Evolutionary conservation across 345 rosid genomes (phyloP).

Genomic region (Firmiana major): DNA sequence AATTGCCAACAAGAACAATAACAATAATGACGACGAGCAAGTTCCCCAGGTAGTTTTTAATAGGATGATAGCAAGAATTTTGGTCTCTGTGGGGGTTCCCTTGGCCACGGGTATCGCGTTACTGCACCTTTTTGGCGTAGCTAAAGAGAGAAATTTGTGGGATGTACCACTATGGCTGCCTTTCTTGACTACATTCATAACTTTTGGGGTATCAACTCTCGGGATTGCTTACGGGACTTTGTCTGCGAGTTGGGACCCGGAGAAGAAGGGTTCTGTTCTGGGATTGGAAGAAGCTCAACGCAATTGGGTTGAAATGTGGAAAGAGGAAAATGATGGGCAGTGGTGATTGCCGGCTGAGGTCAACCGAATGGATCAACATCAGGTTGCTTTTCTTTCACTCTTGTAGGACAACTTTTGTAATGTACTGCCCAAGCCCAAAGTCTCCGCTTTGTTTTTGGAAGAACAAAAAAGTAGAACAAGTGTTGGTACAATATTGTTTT

Average conservation of each 20-base stretch:
- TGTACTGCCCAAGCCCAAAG: too few relatives aligned
- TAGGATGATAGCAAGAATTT: conserved; percentile 43
- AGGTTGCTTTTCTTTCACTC: not conserved
- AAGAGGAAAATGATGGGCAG: conserved; percentile 37
- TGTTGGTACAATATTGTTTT: too few relatives aligned
- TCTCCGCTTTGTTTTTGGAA: too few relatives aligned
- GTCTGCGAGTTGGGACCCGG: conserved; percentile 71
- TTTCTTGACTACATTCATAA: conserved; percentile 37
- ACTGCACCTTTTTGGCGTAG: not conserved
- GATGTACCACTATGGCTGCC: not conserved
- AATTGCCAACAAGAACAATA: conserved; percentile 12
- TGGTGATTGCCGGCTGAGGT: not conserved
- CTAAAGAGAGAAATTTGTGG: not conserved
- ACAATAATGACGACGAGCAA: conserved; percentile 32
- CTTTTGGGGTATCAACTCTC: conserved; percentile 58
- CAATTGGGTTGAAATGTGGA: conserved; percentile 88
- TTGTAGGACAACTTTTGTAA: too few relatives aligned
- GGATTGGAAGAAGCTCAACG: conserved; percentile 62
- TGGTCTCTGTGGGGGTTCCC: not conserved
- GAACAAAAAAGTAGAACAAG: too few relatives aligned
- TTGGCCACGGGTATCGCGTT: not conserved
- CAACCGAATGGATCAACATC: not conserved
- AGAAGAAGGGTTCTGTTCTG: conserved; percentile 49
- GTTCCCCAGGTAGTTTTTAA: conserved; percentile 44
- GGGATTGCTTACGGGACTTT: conserved; percentile 80